Evolutionary conservation across 2,329 filamentous ascomycete species (phyloP), one percentile per base, ranked within the genome.

Genomic region (Thyridium curvatum): DNA sequence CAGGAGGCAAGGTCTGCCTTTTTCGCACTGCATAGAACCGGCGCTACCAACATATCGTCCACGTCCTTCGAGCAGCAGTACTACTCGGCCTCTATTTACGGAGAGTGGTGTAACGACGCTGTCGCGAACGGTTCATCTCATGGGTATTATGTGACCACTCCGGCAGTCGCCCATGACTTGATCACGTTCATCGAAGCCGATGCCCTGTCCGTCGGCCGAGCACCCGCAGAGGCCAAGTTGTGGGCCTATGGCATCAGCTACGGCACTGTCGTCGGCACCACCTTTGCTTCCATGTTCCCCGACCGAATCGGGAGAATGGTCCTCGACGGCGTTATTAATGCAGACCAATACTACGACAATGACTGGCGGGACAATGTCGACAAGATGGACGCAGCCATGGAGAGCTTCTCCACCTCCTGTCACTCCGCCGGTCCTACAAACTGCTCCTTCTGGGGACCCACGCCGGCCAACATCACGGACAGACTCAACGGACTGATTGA

Each of bases 231-330:
- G 46, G 62, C 66, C 4, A 63, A 70, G 38, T 41, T 73, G 42
- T 72, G 68, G 2, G 68, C 64, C 1, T 71, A 72, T 37, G 54
- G 74, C 13, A 65, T 72, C 26, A 71, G 66, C 43, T 74, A 74
- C 41, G 71, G 71, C 14, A 74, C 70, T 0, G 68, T 65, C 4
- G 72, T 74, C 34, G 71, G 68, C 0, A 69, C 74, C 50, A 72
- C 66, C 0, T 74, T 69, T 38, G 69, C 66, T 18, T 64, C 61
- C 41, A 67, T 74, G 64, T 74, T 73, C 31, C 70, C 71, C 1
- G 47, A 61, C 15, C 64, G 62, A 32, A 68, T 71, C 0, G 71
- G 70, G 0, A 60, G 69, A 4, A 48, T 74, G 34, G 65, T 74
- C 12, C 53, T 74, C 0, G 70, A 74, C 40, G 70, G 68, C 0